A percentile compares a stretch with the other conserved stretches of the same genome.
These are phyloP conservation scores for Colletotrichum musae DNA, from an alignment of 2,329 filamentous ascomycete species.

Conservation along the genomic window DNA sequence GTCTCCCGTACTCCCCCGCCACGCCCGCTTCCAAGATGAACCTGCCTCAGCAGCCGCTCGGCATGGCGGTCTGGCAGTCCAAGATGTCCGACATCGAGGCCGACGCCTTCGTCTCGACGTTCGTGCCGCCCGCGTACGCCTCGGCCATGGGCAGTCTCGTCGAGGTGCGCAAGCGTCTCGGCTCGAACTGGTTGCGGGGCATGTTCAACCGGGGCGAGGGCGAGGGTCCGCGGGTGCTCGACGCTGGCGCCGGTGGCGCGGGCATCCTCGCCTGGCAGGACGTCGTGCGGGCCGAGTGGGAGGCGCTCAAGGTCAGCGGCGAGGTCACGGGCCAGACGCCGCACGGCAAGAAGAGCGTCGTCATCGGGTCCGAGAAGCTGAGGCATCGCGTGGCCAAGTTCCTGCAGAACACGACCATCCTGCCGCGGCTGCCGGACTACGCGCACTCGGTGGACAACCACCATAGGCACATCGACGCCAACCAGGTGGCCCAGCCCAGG, in stretches of 20 bases:
- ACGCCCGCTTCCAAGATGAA: conserved; percentile 73
- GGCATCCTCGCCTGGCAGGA: conserved; percentile 83
- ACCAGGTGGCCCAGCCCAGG: conserved; percentile 67
- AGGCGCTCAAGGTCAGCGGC: conserved; percentile 71
- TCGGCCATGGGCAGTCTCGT: conserved; percentile 77
- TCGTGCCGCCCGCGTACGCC: conserved; percentile 80
- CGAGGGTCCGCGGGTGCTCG: conserved; percentile 75
- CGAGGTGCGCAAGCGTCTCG: conserved; percentile 81
- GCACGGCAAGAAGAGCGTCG: conserved; percentile 82
- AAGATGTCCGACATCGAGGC: conserved; percentile 83
- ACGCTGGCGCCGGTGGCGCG: conserved; percentile 82
- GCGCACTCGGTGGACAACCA: conserved; percentile 74
- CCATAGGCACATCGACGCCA: conserved; percentile 72
- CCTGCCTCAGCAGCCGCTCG: conserved; percentile 74
- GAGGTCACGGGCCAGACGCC: conserved; percentile 58
- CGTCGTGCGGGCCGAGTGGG: conserved; percentile 86
- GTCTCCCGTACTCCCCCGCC: conserved; percentile 82
- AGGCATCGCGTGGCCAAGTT: conserved; percentile 82
- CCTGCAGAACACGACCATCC: conserved; percentile 90
- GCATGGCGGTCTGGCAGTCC: conserved; percentile 73
- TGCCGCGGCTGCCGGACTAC: conserved; percentile 92
- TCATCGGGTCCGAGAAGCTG: conserved; percentile 82
- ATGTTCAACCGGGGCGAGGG: conserved; percentile 67
- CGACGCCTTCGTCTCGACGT: conserved; percentile 78
- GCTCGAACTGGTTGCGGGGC: conserved; percentile 77